Base-by-base conservation (phyloP, 2,329 filamentous ascomycete species). In the Aspergillus melleus region DNA sequence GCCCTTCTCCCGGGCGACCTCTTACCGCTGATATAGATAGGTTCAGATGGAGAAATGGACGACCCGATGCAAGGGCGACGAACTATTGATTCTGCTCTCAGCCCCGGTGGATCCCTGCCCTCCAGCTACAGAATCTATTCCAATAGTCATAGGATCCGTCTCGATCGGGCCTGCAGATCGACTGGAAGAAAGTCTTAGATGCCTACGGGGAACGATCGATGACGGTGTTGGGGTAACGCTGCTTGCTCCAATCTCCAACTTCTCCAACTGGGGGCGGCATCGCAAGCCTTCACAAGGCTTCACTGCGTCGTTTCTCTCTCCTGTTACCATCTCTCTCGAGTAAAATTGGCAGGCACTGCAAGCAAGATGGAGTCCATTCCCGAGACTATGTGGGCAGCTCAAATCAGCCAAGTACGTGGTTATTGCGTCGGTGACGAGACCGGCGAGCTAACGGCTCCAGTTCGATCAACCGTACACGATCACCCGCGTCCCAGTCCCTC, bases 401-500 rank as follows among this genome's bases (percentile, higher is more conserved):
- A 42, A n/a, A 42, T 42, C 36, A 42, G 36, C 36, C 16, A 42
- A 42, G 36, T 42, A n/a, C 36, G 36, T 42, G 14, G 5, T 8
- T 42, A 14, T 42, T n/a, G 12, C 6, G 36, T 42, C 14, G 14
- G 16, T n/a, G 36, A 42, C 36, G 16, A 42, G 11, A 10, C 4
- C 11, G 11, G 12, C 16, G 6, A 42, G 36, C 8, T 42, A 42
- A 42, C 36, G 36, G 36, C 22, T 20, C n/a, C 46, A 59, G 57
- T 59, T 32, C 26, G 49, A 53, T 42, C 32, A 52, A 26, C 55
- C 55, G 12, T 58, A 58, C 39, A 49, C 26, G 16, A 26, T 58
- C 10, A 49, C 49, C 2, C 46, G 32, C 11, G 39, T 52, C 5
- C 30, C 30, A 36, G 50, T 49, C 24, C 55, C 55, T 6, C 4